Base-by-base conservation (phyloP, 139 green algal species). In the Dunaliella primolecta region DNA sequence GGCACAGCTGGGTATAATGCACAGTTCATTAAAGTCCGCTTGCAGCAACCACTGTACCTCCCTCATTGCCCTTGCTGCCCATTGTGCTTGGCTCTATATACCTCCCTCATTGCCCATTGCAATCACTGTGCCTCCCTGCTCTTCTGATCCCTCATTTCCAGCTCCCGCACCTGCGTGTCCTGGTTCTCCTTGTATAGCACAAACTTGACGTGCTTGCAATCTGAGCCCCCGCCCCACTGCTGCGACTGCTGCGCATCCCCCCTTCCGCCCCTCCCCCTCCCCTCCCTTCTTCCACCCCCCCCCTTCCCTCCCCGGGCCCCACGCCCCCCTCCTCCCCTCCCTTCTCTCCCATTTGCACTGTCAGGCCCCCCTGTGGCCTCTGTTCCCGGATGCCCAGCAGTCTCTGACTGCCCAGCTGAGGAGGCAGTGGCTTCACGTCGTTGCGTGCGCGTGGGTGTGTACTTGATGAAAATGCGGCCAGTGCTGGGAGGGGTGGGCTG, bases 121-220 rank as follows among this genome's bases (percentile, higher is more conserved):
- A n/a, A n/a, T n/a, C n/a, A n/a, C n/a, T n/a, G n/a, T n/a, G n/a
- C n/a, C n/a, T n/a, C n/a, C n/a, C n/a, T n/a, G n/a, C n/a, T n/a
- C n/a, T n/a, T n/a, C n/a, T n/a, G n/a, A n/a, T n/a, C n/a, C n/a
- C n/a, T n/a, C n/a, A n/a, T n/a, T n/a, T n/a, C n/a, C n/a, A n/a
- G n/a, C n/a, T n/a, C n/a, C n/a, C n/a, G n/a, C 81, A 86, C 89
- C 86, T 94, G 90, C 0, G 91, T 96, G 77, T 98, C 96, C 87
- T 94, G 95, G 91, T 98, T 98, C 36, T 96, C 93, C 85, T 99
- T 99, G 86, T 92, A 94, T 57, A 99, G 86, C 57, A 94, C 88
- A 85, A 98, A 98, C 80, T 87, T 87, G 33, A 91, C 11, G 80
- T 93, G 95, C 55, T 84, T 80, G 31, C 81, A 81, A 0, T 81